phyloP scores from a whole-genome alignment of 2,329 filamentous ascomycete species.

The Lasiodiplodia gonubiensis region DNA sequence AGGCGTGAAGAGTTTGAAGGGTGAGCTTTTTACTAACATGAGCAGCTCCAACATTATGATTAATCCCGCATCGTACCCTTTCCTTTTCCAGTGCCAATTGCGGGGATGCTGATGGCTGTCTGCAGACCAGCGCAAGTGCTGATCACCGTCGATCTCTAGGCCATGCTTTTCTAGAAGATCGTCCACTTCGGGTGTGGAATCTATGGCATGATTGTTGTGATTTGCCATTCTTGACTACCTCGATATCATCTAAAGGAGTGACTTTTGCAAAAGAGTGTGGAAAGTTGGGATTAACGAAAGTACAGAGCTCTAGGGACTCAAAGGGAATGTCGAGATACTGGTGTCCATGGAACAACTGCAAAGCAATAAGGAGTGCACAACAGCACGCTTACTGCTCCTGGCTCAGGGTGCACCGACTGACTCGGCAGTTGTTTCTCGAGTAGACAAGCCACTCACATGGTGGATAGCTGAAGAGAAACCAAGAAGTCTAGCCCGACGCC shows the following conservation, averaged over 20 bases:
- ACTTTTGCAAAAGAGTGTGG: background rate
- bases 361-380: background rate
- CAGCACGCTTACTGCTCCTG: background rate
- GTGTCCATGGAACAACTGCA: background rate
- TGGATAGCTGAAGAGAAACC: background rate
- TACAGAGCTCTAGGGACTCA: background rate
- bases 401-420: background rate
- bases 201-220: background rate
- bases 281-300: background rate
- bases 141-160: slow-evolving; percentile 5
- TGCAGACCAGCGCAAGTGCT: slow-evolving; percentile 10
- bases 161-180: slow-evolving; percentile 9
- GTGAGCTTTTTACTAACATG: background rate
- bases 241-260: background rate
- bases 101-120: slow-evolving; percentile 19
- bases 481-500: background rate
- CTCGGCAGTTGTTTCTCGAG: background rate
- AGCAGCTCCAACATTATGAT: slow-evolving; percentile 17
- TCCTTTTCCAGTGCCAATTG: slow-evolving; percentile 19
- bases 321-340: background rate
- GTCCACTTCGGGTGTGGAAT: background rate
- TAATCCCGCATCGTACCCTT: slow-evolving; percentile 14
- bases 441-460: slow-evolving; percentile 1
- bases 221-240: slow-evolving; percentile 1
- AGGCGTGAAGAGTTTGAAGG: background rate